A percentile compares a stretch with the other conserved stretches of the same genome.
phyloP scores from a whole-genome alignment of 2,329 filamentous ascomycete genomes.

The Monosporascus sp. region DNA sequence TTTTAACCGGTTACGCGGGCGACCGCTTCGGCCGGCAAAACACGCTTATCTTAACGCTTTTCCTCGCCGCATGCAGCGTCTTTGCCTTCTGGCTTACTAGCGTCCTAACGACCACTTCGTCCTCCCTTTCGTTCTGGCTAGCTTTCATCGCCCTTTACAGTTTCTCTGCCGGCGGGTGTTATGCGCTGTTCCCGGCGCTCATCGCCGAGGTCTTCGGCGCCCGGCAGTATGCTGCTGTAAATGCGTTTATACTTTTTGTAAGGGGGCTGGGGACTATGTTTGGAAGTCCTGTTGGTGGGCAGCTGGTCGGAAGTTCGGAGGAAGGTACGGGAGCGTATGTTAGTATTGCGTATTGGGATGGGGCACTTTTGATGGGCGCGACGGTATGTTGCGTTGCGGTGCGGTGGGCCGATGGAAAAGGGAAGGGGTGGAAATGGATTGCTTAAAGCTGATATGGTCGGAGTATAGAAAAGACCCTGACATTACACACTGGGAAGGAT shows the following conservation, averaged over 20 bases:
- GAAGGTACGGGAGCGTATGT: constrained; percentile 29
- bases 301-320: constrained; percentile 30
- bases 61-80: constrained; percentile 31
- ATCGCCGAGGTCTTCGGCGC: constrained; percentile 45
- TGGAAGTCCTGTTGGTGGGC: constrained; percentile 39
- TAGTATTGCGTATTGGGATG: constrained; percentile 37
- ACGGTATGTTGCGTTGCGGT: constrained; percentile 36
- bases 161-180: constrained; percentile 38
- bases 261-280: constrained; percentile 39
- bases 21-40: constrained; percentile 45
- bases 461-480: no score
- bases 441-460: constrained; percentile 28
- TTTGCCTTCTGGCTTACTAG: constrained; percentile 33
- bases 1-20: constrained; percentile 39
- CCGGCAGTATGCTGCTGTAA: constrained; percentile 41
- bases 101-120: constrained; percentile 20
- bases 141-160: constrained; percentile 39
- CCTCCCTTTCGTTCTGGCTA: constrained; percentile 32
- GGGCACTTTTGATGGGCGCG: constrained; percentile 33
- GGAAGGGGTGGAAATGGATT: constrained; percentile 35
- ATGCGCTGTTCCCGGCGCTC: constrained; percentile 40
- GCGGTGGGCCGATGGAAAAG: constrained; percentile 35
- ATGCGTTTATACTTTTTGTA: constrained; percentile 41
- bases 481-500: no score
- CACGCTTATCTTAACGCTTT: constrained; percentile 36